Base-by-base conservation (phyloP, 75 land plant species). In the Chamaecyparis obtusa region DNA sequence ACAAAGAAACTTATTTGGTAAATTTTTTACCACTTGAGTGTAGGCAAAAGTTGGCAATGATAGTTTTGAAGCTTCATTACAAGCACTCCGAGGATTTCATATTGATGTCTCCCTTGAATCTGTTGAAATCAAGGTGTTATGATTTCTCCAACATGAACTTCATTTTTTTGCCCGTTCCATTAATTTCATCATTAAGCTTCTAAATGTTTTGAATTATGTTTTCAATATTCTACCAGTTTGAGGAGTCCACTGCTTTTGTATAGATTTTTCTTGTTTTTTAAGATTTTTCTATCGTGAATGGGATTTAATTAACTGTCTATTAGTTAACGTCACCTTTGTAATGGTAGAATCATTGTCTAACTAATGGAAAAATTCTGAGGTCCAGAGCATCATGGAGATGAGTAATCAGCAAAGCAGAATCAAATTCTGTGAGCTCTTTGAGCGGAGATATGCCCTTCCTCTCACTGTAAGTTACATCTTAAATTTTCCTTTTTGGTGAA, bases 21-120 rank as follows among this genome's bases (percentile, higher is more conserved):
- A 27, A 9, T 37, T 64, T 67, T 32, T 83, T 14, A 30, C 27
- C 36, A 36, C 16, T 11, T 49, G 30, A 44, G 24, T 85, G 32
- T 87, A 98, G 99, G 99, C 98, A 80, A 96, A 96, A 79, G 94
- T 92, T 89, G 95, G 98, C n/a, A 89, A 93, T 92, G 96, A 94
- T 72, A 97, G 93, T 32, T 92, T 92, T 91, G 92, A 94, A 87
- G 87, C 92, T 30, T 96, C 98, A 56, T 86, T 98, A 89, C 99
- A 94, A 92, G 98, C 94, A 85, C 91, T 98, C 9, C 89, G 99
- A 48, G 99, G 99, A 2, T 93, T 90, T 86, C 94, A 98, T 32
- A 84, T 90, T 88, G 97, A 98, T 86, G 93, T 98, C 27, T 72
- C 99, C n/a, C 24, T 86, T 84, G 99, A 98, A 91, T 89, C 94